Base-by-base conservation (phyloP, 495 filamentous ascomycete genomes). In the Mytilinidion resinicola region DNA sequence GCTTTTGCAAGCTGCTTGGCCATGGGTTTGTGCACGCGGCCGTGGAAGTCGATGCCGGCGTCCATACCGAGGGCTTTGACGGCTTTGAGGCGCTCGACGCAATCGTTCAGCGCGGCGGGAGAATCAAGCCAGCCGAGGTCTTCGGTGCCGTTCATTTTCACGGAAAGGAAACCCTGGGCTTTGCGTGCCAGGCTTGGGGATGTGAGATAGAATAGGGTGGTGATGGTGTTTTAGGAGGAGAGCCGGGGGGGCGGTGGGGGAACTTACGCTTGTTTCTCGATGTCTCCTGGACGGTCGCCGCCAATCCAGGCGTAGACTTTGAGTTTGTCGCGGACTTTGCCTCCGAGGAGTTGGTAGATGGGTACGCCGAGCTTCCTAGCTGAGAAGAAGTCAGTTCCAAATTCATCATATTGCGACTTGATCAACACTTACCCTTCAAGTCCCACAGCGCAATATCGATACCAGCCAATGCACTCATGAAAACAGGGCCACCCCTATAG, bases 291-390 rank as follows among this genome's bases (percentile, higher is more conserved):
- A n/a, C 87, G 76, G 64, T 92, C 88, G 8, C 88, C 88, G 35
- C 88, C 88, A 65, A 92, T 90, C 88, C 88, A 92, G n/a, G 85
- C 83, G 67, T 92, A 92, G 4, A 92, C 88, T 60, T 81, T 81
- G 30, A 90, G 69, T 68, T 85, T 88, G 64, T 86, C 73, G 33
- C 88, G 77, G 38, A 91, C 85, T 63, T 88, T 87, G 15, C 88
- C 88, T 12, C 88, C 88, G 3, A 92, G 73, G 11, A 92, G 73
- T 62, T 89, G 81, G 62, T 87, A 83, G 25, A 92, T 77, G 1
- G 88, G 88, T 1, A 91, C 84, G 10, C 80, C 78, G 17, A 91
- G 71, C 58, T 73, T 81, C 39, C 67, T 55, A 11, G 67, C 72
- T 65, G 25, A 30, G 25, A 30, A 30, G 25, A 30, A 30, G 25